Conservation (phyloP, 2,329 filamentous ascomycete genomes). For the Scolecobasidium constrictum region DNA sequence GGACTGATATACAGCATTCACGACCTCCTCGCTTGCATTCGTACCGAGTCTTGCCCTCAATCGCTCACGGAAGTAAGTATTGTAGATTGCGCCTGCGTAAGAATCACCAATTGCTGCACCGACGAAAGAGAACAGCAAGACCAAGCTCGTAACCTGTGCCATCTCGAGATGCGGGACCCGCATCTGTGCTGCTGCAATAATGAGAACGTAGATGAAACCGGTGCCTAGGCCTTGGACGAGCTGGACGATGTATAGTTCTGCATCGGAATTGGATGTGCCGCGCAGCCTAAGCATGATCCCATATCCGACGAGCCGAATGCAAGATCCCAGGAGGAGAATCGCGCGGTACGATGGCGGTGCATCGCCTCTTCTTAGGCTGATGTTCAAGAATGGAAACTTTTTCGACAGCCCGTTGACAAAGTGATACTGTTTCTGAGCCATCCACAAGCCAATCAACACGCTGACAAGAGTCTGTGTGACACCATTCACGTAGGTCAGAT, state of each 20-base stretch:
- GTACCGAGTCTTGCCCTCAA: slow-evolving; percentile 27
- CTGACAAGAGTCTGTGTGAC: slow-evolving; percentile 33
- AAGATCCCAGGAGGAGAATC: slow-evolving; percentile 29
- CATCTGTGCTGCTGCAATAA: slow-evolving; percentile 35
- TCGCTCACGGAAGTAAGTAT: slow-evolving; percentile 29
- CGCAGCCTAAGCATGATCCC: slow-evolving; percentile 40
- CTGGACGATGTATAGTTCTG: slow-evolving; percentile 38
- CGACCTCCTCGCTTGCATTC: slow-evolving; percentile 17
- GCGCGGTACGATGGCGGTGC: slow-evolving; percentile 31
- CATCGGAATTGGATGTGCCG: slow-evolving; percentile 29
- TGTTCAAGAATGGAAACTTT: slow-evolving; percentile 12
- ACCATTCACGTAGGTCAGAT: slow-evolving; percentile 23
- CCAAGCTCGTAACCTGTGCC: slow-evolving; percentile 37
- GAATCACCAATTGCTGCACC: slow-evolving; percentile 27
- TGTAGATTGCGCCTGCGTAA: slow-evolving; percentile 41
- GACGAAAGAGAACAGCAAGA: slow-evolving; percentile 33
- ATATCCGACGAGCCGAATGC: slow-evolving; percentile 37
- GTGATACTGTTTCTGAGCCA: neutral
- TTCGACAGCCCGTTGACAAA: slow-evolving; percentile 31
- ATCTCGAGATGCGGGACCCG: slow-evolving; percentile 35
- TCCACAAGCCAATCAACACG: slow-evolving; percentile 24
- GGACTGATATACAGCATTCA: slow-evolving; percentile 33
- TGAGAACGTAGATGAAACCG: slow-evolving; percentile 33
- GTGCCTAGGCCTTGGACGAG: slow-evolving; percentile 37
- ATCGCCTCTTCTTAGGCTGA: neutral